Percentiles rank a stretch among this genome's conserved stretches.
Evolutionary conservation across 1,284 basidiomycete species (phyloP).

Genomic region (Mycena citricolor): DNA sequence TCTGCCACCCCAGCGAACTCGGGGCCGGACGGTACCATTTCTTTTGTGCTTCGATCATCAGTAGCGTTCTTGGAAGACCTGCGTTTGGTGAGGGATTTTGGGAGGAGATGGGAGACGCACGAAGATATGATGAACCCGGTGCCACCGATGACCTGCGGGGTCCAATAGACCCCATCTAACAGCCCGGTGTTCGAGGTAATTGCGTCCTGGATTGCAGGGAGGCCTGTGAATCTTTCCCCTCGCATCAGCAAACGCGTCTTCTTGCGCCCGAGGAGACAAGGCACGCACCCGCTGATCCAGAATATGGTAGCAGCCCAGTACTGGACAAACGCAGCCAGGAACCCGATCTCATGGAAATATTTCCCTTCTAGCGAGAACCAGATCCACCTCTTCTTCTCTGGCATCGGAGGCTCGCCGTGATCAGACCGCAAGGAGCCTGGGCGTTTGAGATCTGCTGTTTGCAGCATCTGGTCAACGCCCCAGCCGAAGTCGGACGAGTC

Average conservation of each 20-base stretch:
- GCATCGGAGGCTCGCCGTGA: neutral
- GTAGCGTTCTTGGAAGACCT: conserved; percentile 37
- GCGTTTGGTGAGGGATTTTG: neutral
- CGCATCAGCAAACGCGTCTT: too few relatives aligned
- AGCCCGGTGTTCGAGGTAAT: conserved; percentile 41
- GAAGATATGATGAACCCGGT: conserved; percentile 53
- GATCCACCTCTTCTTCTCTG: conserved; percentile 31
- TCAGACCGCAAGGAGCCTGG: conserved; percentile 1
- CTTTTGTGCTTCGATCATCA: conserved; percentile 57
- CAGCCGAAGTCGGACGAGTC: conserved; percentile 37
- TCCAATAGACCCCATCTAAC: conserved; percentile 46
- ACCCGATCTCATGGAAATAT: conserved; percentile 56
- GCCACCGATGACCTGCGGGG: conserved; percentile 57
- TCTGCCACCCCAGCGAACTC: conserved; percentile 50
- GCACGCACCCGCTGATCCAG: conserved; percentile 46
- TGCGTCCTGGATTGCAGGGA: conserved; percentile 44
- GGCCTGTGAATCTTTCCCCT: conserved; percentile 53
- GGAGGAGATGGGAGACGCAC: conserved; percentile 23
- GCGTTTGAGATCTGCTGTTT: too few relatives aligned
- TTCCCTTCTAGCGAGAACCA: conserved; percentile 39
- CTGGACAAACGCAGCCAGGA: conserved; percentile 51
- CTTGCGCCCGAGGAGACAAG: neutral
- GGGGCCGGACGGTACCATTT: conserved; percentile 47
- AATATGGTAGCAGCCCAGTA: conserved; percentile 55
- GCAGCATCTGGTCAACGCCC: conserved; percentile 26